Evolutionary conservation across 768 basidiomycete genomes (phyloP).

Genomic region (Neoboletus subvelutipes): DNA sequence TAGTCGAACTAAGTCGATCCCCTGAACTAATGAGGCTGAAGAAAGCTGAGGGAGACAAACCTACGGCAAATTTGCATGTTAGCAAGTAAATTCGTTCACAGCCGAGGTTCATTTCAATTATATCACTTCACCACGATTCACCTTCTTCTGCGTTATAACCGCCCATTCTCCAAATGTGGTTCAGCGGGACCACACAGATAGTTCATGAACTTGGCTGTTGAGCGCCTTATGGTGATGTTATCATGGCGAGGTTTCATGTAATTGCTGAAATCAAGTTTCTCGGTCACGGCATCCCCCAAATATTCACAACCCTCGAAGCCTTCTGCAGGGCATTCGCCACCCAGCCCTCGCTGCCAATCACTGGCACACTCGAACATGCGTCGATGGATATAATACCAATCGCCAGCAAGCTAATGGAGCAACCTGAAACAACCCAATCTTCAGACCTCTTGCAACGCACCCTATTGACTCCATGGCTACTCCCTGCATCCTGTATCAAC

Average conservation of each 20-base stretch:
- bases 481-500: not conserved
- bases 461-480: conserved; percentile 8
- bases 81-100: not conserved
- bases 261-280: not conserved
- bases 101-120: not conserved
- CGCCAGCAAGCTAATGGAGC: not conserved
- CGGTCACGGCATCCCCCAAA: not conserved
- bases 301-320: conserved; percentile 11
- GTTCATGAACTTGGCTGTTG: not conserved
- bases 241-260: not conserved
- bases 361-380: not conserved
- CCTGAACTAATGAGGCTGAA: not conserved
- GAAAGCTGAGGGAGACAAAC: not conserved
- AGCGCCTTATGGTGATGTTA: not conserved
- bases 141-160: not conserved
- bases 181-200: not conserved
- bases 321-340: not conserved
- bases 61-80: too few relatives aligned
- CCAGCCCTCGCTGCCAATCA: not conserved
- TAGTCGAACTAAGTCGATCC: not conserved
- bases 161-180: not conserved
- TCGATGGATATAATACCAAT: conserved; percentile 12
- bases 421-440: not conserved
- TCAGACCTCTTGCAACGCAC: not conserved
- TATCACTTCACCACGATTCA: not conserved